Evolutionary conservation across 2,329 filamentous ascomycete species (phyloP), one percentile per base, ranked within the genome.

Genomic region (Xylaria sp.): DNA sequence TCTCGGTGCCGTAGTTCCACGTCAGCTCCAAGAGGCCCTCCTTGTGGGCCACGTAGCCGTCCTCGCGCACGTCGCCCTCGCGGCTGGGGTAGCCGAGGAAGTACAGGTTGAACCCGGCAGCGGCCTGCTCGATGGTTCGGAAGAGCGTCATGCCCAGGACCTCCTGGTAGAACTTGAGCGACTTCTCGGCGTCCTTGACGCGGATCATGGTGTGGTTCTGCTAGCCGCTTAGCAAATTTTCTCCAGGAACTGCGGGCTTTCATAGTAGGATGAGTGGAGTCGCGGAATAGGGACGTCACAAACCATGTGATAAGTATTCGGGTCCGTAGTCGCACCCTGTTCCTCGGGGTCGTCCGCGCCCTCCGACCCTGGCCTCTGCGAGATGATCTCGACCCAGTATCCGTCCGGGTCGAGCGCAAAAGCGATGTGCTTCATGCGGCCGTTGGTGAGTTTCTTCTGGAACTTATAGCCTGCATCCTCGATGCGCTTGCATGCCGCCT

Each of bases 201-300:
- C 96, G 92, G 73, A 99, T 88, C 96, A 98, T 98, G 63, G 92
- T 94, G 82, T 96, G 92, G 81, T 96, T 94, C 89, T 91, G 67
- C n/a, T n/a, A 6, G 20, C 2, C 5, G 39, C 5, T 13, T 17
- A 44, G 39, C 39, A n/a, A 44, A n/a, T n/a, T n/a, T n/a, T n/a
- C n/a, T n/a, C n/a, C n/a, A n/a, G n/a, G n/a, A n/a, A n/a, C n/a
- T n/a, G n/a, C n/a, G n/a, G n/a, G n/a, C n/a, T n/a, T 13, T 17
- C 17, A 5, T 6, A 2, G 39, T 44, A 7, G 39, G 39, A 20
- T n/a, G 17, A 44, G 39, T n/a, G 17, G 17, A 5, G 13, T 49
- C 4, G 45, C 25, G n/a, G 25, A 11, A 49, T 22, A 29, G 11
- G n/a, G 20, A 31, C 54, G 22, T 20, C n/a, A 57, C 61, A 6